These are phyloP conservation scores for Pigoraptor vietnamica DNA, from an alignment of 78 protist genomes.

Conservation along the genomic window DNA sequence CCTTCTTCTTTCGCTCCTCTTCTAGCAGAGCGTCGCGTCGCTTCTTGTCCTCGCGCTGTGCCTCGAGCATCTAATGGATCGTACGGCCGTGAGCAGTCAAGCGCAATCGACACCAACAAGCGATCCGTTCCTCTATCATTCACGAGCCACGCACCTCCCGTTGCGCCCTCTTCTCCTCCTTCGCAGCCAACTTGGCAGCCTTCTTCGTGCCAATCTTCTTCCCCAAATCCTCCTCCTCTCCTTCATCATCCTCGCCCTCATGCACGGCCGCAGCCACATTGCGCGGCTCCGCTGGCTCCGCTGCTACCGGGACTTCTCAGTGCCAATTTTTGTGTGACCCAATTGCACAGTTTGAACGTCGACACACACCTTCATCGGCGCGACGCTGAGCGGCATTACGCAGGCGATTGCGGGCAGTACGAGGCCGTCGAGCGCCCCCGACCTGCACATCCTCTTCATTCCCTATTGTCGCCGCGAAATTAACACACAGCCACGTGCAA, in stretches of 20 bases:
- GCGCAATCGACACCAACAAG: too few species aligned
- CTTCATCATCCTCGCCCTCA: not conserved
- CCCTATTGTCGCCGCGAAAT: not conserved
- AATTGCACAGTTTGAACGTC: too few species aligned
- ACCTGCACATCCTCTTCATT: not conserved
- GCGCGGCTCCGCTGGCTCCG: not conserved
- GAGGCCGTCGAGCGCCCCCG: not conserved
- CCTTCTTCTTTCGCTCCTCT: not conserved
- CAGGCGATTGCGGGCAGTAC: not conserved
- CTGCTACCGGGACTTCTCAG: not conserved
- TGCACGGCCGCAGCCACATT: not conserved
- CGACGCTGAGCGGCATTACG: not conserved
- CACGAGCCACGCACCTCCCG: not conserved
- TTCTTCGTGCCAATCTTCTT: not conserved
- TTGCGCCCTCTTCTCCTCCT: not conserved
- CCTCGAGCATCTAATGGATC: not conserved
- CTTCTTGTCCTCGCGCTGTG: conserved; percentile 8
- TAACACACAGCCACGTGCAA: not conserved
- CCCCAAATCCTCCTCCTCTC: not conserved
- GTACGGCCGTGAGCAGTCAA: too few species aligned
- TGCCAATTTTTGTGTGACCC: too few species aligned
- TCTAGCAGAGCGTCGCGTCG: not conserved
- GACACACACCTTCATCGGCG: not conserved
- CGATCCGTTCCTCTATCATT: not conserved
- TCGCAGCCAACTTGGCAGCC: not conserved